Evolutionary conservation across 495 filamentous ascomycete species (phyloP), one percentile per base, ranked within the genome.

Genomic region (Beverwykella pulmonaria): DNA sequence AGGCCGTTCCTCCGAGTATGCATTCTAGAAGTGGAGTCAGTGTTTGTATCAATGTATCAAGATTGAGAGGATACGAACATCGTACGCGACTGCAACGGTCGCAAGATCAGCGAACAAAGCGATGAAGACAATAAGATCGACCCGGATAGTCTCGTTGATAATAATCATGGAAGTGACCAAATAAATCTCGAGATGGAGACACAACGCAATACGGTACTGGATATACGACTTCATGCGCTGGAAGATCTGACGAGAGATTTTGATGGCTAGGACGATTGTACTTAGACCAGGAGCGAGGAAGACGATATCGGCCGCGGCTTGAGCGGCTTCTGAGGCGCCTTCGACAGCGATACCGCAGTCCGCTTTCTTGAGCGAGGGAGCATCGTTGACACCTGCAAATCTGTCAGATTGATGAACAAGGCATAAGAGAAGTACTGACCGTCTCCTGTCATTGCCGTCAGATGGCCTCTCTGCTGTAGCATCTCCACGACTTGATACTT

Each of bases 181-280:
- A 81, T 90, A 90, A 74, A 90, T 84, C 79, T 90, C 88, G 72
- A 90, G 79, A 78, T 90, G 88, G 54, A 90, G 80, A 78, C 88
- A 90, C 63, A 90, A 84, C 61, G 88, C 88, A 73, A 90, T 90
- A 85, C 88, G 88, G 80, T 90, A 90, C 76, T 90, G 87, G 66
- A 90, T 89, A 74, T 90, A 90, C 36, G 87, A 84, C 84, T 90
- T 90, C 88, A 90, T 90, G 72, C 88, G 88, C 81, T 90, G 88
- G 86, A 90, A 90, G 73, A 90, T 90, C 78, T 90, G 85, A 73
- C 88, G 87, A 68, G 88, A 86, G 70, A 88, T 87, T 82, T 90
- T 90, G 81, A 90, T 90, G 67, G 88, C 87, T 76, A 87, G 82
- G 74, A 90, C 88, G 53, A 90, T 90, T 68, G 88, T 90, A 80